Percentiles rank a stretch among this genome's conserved stretches.
Conservation (phyloP, 495 filamentous ascomycete genomes). For the Tuber brumale region DNA sequence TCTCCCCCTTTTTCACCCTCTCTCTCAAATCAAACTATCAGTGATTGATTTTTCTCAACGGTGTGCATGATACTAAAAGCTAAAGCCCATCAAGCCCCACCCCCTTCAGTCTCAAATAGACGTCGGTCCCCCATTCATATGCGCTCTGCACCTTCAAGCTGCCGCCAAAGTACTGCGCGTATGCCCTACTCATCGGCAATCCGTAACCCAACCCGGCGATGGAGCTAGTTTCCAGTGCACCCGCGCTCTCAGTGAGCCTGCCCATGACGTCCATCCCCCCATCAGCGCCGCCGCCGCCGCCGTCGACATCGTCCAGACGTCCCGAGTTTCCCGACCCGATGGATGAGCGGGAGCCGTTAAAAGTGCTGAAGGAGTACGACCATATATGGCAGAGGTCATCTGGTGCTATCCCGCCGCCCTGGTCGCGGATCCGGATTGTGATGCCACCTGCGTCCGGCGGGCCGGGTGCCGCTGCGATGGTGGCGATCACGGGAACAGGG, state of each 20-base stretch:
- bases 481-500: conserved; percentile 76
- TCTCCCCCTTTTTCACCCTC: neutral
- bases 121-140: conserved; percentile 89
- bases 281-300: conserved; percentile 20
- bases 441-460: conserved; percentile 65
- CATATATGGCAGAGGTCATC: conserved; percentile 80
- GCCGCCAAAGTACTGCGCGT: conserved; percentile 97
- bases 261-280: conserved; percentile 27
- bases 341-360: conserved; percentile 54
- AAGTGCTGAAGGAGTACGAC: conserved; percentile 95
- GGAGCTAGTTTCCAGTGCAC: conserved; percentile 45
- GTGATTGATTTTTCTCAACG: conserved; percentile 7
- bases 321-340: conserved; percentile 15
- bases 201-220: conserved; percentile 94
- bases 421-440: conserved; percentile 88
- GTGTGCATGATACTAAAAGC: neutral
- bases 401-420: conserved; percentile 85
- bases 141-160: conserved; percentile 91
- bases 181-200: conserved; percentile 80
- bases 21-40: neutral
- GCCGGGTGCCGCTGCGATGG: conserved; percentile 73
- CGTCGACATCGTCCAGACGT: conserved; percentile 51
- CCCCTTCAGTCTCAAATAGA: conserved; percentile 75
- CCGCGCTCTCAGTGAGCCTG: conserved; percentile 44
- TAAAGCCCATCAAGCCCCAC: conserved; percentile 59